phyloP scores from a whole-genome alignment of 192 early-diverging fungal genomes.

The Entomortierella beljakovae region DNA sequence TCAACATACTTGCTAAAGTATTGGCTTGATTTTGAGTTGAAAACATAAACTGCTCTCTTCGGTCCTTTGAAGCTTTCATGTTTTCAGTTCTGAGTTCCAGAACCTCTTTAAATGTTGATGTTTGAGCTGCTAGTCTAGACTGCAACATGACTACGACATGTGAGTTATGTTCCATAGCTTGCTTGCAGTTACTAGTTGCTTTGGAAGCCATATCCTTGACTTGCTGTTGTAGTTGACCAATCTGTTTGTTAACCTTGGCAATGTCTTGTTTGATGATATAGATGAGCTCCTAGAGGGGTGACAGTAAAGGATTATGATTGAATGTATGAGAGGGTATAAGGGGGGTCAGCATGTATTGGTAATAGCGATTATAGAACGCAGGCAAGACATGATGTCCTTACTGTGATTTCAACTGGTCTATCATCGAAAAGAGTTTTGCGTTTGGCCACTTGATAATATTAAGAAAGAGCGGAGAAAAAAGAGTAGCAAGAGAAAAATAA shows the following conservation, averaged over 20 bases:
- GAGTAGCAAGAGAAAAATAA: conserved; percentile 4
- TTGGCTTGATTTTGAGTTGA: conserved; percentile 55
- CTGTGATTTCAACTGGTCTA: conserved; percentile 94
- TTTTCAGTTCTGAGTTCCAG: neutral
- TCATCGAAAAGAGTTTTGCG: conserved; percentile 97
- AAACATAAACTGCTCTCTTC: conserved; percentile 92
- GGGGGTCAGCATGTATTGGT: neutral
- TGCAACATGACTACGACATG: conserved; percentile 83
- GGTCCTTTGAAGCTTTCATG: conserved; percentile 10
- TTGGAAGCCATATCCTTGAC: conserved; percentile 65
- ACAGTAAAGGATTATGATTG: neutral
- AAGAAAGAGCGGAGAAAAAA: no score
- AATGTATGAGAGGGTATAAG: neutral
- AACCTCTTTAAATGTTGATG: conserved; percentile 66
- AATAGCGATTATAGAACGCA: neutral
- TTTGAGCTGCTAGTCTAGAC: conserved; percentile 84
- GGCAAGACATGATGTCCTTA: conserved; percentile 25
- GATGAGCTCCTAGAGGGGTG: conserved; percentile 76
- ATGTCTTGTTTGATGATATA: conserved; percentile 97
- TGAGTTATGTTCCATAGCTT: conserved; percentile 88
- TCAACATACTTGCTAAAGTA: conserved; percentile 47
- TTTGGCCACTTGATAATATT: conserved; percentile 94
- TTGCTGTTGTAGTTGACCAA: conserved; percentile 83
- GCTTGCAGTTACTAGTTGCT: conserved; percentile 57
- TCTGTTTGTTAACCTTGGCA: conserved; percentile 92